phyloP scores from a whole-genome alignment of 2,329 filamentous ascomycete species.

The Neofusicoccum kwambonambiense region DNA sequence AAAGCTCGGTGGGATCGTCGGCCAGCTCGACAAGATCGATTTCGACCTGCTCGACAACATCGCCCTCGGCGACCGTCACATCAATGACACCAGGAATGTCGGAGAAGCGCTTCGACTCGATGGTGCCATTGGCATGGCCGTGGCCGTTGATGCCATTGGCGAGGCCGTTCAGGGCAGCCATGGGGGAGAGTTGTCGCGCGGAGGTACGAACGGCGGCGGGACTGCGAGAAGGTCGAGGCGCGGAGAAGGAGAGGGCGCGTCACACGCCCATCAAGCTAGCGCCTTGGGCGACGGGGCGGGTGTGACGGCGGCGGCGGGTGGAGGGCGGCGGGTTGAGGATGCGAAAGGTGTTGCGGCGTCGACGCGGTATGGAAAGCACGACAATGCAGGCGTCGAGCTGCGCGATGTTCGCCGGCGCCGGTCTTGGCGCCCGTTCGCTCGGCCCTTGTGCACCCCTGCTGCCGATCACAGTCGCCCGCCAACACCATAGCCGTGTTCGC shows the following conservation, averaged over 20 bases:
- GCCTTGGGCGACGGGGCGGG: background rate
- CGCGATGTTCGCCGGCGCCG: slow-evolving; percentile 3
- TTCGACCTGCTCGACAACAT: slow-evolving; percentile 74
- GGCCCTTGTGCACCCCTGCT: background rate
- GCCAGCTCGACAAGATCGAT: slow-evolving; percentile 87
- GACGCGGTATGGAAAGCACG: background rate
- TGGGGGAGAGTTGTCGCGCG: background rate
- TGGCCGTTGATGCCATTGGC: slow-evolving; percentile 18
- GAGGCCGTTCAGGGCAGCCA: slow-evolving; percentile 16
- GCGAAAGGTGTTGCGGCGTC: background rate
- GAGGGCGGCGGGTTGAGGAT: background rate
- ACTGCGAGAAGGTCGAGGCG: slow-evolving; percentile 11
- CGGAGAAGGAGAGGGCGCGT: background rate
- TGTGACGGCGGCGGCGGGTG: background rate
- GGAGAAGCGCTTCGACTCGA: slow-evolving; percentile 18
- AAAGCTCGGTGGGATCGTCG: slow-evolving; percentile 93
- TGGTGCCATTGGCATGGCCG: background rate
- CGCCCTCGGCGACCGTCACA: slow-evolving; percentile 61
- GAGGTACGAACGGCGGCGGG: background rate
- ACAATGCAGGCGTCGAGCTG: background rate
- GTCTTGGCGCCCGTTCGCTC: slow-evolving; percentile 2
- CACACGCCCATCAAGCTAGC: slow-evolving; percentile 11
- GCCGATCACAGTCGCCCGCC: background rate
- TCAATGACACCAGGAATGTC: slow-evolving; percentile 15
- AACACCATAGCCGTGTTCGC: background rate